Conservation (phyloP, 2,329 filamentous ascomycete genomes). For the Calonectria multiphialidica region DNA sequence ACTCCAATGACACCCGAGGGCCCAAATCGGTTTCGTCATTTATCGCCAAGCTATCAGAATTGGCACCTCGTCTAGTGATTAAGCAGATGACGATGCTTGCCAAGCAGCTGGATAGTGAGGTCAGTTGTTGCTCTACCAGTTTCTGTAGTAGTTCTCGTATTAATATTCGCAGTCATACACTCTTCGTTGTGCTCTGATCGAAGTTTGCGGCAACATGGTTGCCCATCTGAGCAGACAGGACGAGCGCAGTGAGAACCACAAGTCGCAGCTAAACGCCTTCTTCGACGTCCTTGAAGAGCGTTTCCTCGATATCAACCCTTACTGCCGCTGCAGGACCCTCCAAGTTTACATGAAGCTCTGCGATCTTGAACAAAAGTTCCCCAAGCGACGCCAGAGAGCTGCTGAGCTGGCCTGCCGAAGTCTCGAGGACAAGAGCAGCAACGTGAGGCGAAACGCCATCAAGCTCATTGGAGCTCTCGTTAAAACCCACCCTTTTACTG, state of each 20-base stretch:
- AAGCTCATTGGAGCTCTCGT: constrained; percentile 90
- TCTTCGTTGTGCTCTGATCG: constrained; percentile 91
- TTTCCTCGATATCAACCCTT: constrained; percentile 96
- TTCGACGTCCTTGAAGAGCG: constrained; percentile 97
- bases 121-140: constrained; percentile 48
- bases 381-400: constrained; percentile 88
- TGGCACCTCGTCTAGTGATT: constrained; percentile 91
- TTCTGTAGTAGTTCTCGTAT: background rate
- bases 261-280: constrained; percentile 95
- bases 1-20: constrained; percentile 93
- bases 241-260: constrained; percentile 91
- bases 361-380: constrained; percentile 95
- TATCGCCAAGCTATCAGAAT: constrained; percentile 91
- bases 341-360: constrained; percentile 95
- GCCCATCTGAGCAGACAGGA: constrained; percentile 90
- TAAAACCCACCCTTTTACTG: constrained; percentile 93
- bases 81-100: constrained; percentile 97
- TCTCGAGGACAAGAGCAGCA: constrained; percentile 97
- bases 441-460: constrained; percentile 94
- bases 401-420: constrained; percentile 90
- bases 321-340: constrained; percentile 90
- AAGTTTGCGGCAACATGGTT: constrained; percentile 97
- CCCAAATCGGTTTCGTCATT: constrained; percentile 97
- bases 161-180: constrained; percentile 79
- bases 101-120: constrained; percentile 95